Evolutionary conservation across 768 basidiomycete genomes (phyloP), one percentile per base, ranked within the genome.

Genomic region (Clavulina sp.): DNA sequence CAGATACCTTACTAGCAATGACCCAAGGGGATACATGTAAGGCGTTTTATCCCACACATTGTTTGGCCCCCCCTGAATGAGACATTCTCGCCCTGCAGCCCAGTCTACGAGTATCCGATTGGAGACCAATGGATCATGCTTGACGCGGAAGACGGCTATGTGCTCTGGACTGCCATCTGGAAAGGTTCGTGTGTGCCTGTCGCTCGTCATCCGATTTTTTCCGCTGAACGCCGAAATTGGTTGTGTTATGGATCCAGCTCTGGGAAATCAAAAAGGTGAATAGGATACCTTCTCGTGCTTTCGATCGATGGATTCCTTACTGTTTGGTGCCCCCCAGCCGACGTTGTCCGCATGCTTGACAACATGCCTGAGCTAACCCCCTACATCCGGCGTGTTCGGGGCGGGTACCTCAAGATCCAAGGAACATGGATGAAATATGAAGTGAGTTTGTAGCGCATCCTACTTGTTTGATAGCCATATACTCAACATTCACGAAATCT

Each of bases 61-160:
- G 9, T 26, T 26, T 9, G 13, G 13, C 9, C 13, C 24, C 9
- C 13, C 9, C 43, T 46, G 43, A 46, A 9, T 9, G 21, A 21
- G 36, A 13, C 36, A 38, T 38, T 38, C 36, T n/a, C n/a, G n/a
- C n/a, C n/a, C 13, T 47, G 40, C 58, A 72, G 86, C 51, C 84
- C 87, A 9, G 87, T 91, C 6, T 89, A 84, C 60, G 87, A 91
- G 63, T 91, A 88, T 59, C 84, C 84, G 1, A 69, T 91, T 51
- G 84, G 85, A 55, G 82, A 80, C 21, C 84, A 89, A 60, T 87
- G 85, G 83, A 85, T 91, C 60, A 89, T 91, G 87, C 85, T 89
- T 76, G 87, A 91, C 68, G 81, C 84, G 61, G 87, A 91, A 62
- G 86, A 88, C 62, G 87, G 87, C 2, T 89, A 86, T 63, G 80